These are phyloP conservation scores for Epichloe uncinata DNA, from an alignment of 2,329 filamentous ascomycete species.

Conservation along the genomic window DNA sequence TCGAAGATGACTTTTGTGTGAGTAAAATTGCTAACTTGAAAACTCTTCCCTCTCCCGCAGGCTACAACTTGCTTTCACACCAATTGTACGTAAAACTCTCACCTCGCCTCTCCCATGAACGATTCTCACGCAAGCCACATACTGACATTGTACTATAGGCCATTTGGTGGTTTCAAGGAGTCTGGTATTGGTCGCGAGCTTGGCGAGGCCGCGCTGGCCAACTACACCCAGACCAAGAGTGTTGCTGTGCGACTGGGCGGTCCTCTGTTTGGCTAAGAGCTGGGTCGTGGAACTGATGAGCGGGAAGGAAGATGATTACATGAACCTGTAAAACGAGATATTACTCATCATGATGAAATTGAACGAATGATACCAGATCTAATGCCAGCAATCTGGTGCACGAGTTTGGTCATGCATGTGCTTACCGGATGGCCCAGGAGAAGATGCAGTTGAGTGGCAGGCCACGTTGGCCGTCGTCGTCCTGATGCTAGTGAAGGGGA, in stretches of 20 bases:
- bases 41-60: conserved; percentile 11
- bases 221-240: conserved; percentile 58
- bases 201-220: conserved; percentile 51
- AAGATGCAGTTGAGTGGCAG: not conserved
- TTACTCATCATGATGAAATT: not conserved
- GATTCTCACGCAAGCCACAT: not conserved
- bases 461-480: too few species aligned
- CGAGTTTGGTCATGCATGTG: not conserved
- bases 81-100: conserved; percentile 3
- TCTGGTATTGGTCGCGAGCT: conserved; percentile 66
- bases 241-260: conserved; percentile 35
- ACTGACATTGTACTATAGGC: conserved; percentile 25
- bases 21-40: not conserved
- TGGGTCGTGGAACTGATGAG: not conserved
- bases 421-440: not conserved
- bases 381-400: not conserved
- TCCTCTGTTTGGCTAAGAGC: conserved; percentile 9
- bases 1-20: too few species aligned
- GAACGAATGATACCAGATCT: not conserved
- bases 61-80: conserved; percentile 43
- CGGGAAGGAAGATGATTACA: not conserved
- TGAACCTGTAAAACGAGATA: not conserved
- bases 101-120: not conserved
- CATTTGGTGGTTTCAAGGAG: conserved; percentile 68
- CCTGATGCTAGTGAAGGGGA: too few species aligned